Evolutionary conservation across 2,329 filamentous ascomycete genomes (phyloP).

Genomic region (Gaeumannomyces tritici): DNA sequence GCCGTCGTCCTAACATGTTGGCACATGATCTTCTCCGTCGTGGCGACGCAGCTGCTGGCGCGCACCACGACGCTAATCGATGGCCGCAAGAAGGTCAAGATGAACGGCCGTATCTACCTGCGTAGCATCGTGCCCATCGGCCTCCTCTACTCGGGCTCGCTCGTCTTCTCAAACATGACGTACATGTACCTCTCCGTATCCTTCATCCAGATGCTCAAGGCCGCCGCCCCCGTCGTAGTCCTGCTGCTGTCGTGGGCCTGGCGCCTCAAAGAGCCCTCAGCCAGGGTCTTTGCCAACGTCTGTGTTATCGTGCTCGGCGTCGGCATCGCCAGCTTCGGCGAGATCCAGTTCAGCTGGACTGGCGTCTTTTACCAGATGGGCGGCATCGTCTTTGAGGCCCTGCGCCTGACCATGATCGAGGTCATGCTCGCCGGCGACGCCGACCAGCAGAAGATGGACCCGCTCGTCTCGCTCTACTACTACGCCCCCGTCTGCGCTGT

Average conservation of each 20-base stretch:
- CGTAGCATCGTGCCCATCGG: conserved; percentile 89
- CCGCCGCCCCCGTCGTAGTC: conserved; percentile 57
- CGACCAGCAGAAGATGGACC: conserved; percentile 71
- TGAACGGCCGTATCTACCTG: conserved; percentile 85
- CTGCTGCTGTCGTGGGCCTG: conserved; percentile 55
- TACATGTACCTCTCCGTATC: conserved; percentile 90
- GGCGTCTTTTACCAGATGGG: conserved; percentile 62
- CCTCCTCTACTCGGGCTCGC: conserved; percentile 81
- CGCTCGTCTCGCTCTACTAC: conserved; percentile 81
- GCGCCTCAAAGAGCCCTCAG: conserved; percentile 37
- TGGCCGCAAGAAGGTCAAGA: conserved; percentile 86
- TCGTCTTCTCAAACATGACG: conserved; percentile 90
- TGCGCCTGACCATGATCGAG: conserved; percentile 78
- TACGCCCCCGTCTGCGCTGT: conserved; percentile 76
- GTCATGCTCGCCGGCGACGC: conserved; percentile 45
- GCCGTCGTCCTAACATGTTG: conserved; percentile 79
- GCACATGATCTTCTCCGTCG: conserved; percentile 82
- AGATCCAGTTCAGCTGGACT: conserved; percentile 58
- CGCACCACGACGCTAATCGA: conserved; percentile 81
- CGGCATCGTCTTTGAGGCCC: conserved; percentile 72
- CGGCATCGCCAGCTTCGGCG: conserved; percentile 45
- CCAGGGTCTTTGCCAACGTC: conserved; percentile 35
- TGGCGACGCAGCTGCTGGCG: conserved; percentile 86
- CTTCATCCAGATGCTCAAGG: conserved; percentile 98
- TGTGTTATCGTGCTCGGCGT: conserved; percentile 43